A percentile compares a stretch with the other conserved stretches of the same genome.
Evolutionary conservation across 139 green algal genomes (phyloP).

Genomic region (Picochlorum sp.): DNA sequence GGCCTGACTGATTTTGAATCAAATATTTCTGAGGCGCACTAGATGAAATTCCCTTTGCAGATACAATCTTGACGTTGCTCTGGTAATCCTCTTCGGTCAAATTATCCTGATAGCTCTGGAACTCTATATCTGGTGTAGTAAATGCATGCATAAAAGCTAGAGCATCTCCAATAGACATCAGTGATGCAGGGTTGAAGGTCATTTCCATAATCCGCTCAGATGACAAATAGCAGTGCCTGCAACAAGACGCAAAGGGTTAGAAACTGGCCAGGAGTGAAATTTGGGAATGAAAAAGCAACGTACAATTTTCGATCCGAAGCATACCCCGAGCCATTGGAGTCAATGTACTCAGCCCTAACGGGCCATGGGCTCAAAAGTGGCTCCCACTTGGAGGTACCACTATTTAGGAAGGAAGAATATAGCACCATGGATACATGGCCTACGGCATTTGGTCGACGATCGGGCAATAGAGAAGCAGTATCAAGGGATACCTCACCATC

Average conservation of each 20-base stretch:
- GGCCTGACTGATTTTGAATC: conserved; percentile 72
- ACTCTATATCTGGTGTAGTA: background rate
- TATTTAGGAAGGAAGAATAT: conserved; percentile 63
- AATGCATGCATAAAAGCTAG: conserved; percentile 42
- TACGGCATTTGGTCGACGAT: conserved; percentile 36
- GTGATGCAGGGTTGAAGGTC: conserved; percentile 64
- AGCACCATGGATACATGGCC: conserved; percentile 27
- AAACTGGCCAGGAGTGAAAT: background rate
- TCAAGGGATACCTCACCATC: conserved; percentile 18
- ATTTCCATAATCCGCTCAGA: conserved; percentile 56
- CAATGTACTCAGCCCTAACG: conserved; percentile 38
- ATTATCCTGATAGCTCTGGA: background rate
- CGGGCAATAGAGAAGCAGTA: conserved; percentile 23
- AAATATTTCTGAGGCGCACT: conserved; percentile 72
- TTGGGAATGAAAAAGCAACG: background rate
- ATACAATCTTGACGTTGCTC: background rate
- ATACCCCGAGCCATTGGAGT: conserved; percentile 41
- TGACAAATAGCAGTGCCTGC: conserved; percentile 53
- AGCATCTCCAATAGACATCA: conserved; percentile 64
- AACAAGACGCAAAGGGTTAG: background rate
- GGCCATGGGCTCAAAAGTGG: conserved; percentile 58
- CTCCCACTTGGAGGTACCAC: conserved; percentile 65
- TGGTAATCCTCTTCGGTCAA: conserved; percentile 7
- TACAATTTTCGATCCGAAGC: conserved; percentile 38
- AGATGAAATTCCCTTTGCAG: background rate